Evolutionary conservation across 345 rosid species (phyloP).

Genomic region (Microthlaspi erraticum): DNA sequence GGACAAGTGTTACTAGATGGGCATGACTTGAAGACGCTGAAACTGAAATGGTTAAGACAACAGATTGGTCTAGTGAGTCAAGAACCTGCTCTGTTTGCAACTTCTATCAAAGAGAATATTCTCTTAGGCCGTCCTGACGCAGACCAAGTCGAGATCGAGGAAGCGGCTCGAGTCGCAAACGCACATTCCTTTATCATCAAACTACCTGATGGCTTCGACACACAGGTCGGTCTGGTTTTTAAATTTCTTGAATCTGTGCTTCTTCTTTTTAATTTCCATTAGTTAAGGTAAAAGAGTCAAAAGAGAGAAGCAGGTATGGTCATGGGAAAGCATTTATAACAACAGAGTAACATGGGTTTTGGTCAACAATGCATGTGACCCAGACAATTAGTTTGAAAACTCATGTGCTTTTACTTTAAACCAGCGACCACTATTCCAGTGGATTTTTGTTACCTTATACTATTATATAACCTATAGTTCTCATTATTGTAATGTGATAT

Average conservation of each 20-base stretch:
- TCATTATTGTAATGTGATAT: constrained; percentile 11
- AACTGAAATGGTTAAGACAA: constrained; percentile 88
- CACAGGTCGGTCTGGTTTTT: constrained; percentile 77
- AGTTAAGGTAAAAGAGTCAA: constrained; percentile 51
- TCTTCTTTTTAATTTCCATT: constrained; percentile 30
- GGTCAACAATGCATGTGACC: constrained; percentile 75
- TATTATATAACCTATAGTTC: neutral
- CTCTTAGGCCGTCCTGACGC: constrained; percentile 93
- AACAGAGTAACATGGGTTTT: constrained; percentile 70
- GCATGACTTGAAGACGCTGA: constrained; percentile 77
- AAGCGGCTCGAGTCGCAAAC: constrained; percentile 96
- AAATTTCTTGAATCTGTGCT: constrained; percentile 40
- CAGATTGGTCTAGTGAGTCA: constrained; percentile 99
- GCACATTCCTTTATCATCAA: constrained; percentile 94
- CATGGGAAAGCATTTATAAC: constrained; percentile 57
- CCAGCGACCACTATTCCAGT: constrained; percentile 19
- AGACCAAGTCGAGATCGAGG: constrained; percentile 75
- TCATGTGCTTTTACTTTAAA: constrained; percentile 34
- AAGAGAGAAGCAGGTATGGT: constrained; percentile 46
- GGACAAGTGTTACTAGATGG: constrained; percentile 93
- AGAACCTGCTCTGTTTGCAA: constrained; percentile 94
- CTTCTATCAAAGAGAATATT: constrained; percentile 92
- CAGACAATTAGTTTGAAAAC: constrained; percentile 40
- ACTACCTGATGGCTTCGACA: constrained; percentile 90
- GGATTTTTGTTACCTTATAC: neutral